phyloP scores from a whole-genome alignment of 2,329 filamentous ascomycete species.

The Sarocladium strictum region DNA sequence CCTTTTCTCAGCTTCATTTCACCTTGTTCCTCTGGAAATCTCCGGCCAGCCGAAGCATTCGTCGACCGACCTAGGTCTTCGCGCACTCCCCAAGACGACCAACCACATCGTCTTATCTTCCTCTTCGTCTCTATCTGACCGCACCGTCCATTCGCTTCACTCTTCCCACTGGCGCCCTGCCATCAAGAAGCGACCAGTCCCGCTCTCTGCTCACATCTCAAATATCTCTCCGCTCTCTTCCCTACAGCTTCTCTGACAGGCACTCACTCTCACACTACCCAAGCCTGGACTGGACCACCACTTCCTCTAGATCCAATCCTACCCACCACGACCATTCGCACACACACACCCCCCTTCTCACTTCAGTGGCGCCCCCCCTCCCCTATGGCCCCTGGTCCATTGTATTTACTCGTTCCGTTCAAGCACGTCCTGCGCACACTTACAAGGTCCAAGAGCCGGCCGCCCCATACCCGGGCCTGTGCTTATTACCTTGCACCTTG shows the following conservation, averaged over 20 bases:
- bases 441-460: constrained; percentile 7
- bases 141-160: not conserved
- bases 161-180: not conserved
- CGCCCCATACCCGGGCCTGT: constrained; percentile 3
- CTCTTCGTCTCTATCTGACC: not conserved
- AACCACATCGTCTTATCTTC: not conserved
- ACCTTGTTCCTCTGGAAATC: no score
- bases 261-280: not conserved
- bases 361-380: constrained; percentile 3
- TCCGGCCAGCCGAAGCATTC: no score
- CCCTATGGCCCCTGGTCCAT: not conserved
- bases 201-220: not conserved
- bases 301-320: constrained; percentile 5
- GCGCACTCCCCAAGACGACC: no score
- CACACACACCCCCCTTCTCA: not conserved
- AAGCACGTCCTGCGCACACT: constrained; percentile 1
- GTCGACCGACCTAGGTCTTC: no score
- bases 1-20: no score
- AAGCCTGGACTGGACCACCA: not conserved
- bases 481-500: constrained; percentile 3
- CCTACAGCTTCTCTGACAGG: constrained; percentile 3
- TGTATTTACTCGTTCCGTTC: constrained; percentile 5
- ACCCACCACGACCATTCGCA: not conserved
- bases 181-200: not conserved
- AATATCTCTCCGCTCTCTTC: not conserved